Conservation (phyloP, 345 rosid species). For the Limnanthes douglasii region DNA sequence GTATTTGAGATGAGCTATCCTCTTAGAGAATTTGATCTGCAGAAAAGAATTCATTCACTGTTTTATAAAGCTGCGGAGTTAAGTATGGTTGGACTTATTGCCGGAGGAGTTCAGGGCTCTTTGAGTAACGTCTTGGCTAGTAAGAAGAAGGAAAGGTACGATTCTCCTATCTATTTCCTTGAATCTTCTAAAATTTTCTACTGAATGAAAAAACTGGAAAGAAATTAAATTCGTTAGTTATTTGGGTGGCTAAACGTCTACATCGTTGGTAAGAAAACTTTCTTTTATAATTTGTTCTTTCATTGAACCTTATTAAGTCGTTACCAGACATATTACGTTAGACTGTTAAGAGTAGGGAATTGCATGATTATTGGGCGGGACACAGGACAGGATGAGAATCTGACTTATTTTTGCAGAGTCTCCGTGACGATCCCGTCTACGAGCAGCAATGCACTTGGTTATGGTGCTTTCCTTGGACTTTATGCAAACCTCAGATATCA, state of each 20-base stretch:
- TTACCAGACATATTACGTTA: no score
- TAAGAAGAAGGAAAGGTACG: conserved; percentile 66
- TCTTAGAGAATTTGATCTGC: conserved; percentile 74
- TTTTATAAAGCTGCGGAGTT: conserved; percentile 84
- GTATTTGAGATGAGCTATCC: conserved; percentile 87
- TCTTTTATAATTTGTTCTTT: no score
- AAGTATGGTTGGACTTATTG: conserved; percentile 55
- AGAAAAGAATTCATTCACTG: conserved; percentile 77
- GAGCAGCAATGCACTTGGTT: conserved; percentile 57
- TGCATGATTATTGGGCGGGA: not conserved
- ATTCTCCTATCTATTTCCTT: conserved; percentile 3
- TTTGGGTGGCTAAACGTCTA: no score
- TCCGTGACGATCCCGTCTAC: conserved; percentile 67
- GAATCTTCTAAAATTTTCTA: no score
- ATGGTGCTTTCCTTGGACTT: conserved; percentile 85
- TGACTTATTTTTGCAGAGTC: conserved; percentile 27
- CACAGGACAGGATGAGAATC: not conserved
- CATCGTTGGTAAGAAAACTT: no score
- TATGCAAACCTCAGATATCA: conserved; percentile 80
- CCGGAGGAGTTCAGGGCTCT: conserved; percentile 80
- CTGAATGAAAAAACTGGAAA: no score
- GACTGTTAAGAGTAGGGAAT: no score
- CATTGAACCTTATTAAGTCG: no score
- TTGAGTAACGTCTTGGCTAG: conserved; percentile 51
- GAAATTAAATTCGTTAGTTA: no score